phyloP scores from a whole-genome alignment of 345 rosid species.

The Aquilaria sinensis region DNA sequence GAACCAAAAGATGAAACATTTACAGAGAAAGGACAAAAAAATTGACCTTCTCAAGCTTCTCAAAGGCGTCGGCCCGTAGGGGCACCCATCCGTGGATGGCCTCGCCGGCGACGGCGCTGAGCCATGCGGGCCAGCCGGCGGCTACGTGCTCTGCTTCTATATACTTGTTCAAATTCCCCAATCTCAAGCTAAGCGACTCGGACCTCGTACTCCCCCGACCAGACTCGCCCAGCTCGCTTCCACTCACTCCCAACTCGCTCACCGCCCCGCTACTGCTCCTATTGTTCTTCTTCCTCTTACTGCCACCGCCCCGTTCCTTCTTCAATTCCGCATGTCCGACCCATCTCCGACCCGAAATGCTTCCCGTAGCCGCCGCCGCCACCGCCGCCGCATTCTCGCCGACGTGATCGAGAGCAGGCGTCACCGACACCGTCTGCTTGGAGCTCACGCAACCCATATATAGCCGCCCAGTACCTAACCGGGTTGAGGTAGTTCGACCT shows the following conservation, averaged over 20 bases:
- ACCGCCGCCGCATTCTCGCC: constrained; percentile 20
- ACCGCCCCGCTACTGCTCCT: constrained; percentile 29
- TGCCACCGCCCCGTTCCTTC: constrained; percentile 21
- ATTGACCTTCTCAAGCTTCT: constrained; percentile 88
- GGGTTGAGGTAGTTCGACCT: too few relatives aligned
- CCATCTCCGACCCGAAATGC: constrained; percentile 15
- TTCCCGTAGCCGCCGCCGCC: constrained; percentile 13
- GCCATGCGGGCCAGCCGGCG: constrained; percentile 99
- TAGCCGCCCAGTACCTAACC: constrained; percentile 3
- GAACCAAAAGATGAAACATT: background rate
- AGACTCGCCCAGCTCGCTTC: constrained; percentile 65
- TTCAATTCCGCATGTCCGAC: constrained; percentile 7
- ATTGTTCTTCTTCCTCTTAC: constrained; percentile 15
- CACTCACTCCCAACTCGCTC: constrained; percentile 32
- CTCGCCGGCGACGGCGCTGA: constrained; percentile 89
- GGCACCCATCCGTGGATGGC: constrained; percentile 99
- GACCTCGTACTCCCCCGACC: constrained; percentile 62
- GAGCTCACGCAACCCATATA: constrained; percentile 95
- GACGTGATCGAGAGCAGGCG: constrained; percentile 78
- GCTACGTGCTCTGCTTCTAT: constrained; percentile 89
- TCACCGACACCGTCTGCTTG: constrained; percentile 87
- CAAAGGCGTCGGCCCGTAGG: constrained; percentile 68
- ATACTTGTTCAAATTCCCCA: constrained; percentile 68
- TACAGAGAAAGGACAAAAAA: too few relatives aligned
- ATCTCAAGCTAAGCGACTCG: constrained; percentile 72